Conservation (phyloP, 2,329 filamentous ascomycete genomes). For the Lachnellula suecica region DNA sequence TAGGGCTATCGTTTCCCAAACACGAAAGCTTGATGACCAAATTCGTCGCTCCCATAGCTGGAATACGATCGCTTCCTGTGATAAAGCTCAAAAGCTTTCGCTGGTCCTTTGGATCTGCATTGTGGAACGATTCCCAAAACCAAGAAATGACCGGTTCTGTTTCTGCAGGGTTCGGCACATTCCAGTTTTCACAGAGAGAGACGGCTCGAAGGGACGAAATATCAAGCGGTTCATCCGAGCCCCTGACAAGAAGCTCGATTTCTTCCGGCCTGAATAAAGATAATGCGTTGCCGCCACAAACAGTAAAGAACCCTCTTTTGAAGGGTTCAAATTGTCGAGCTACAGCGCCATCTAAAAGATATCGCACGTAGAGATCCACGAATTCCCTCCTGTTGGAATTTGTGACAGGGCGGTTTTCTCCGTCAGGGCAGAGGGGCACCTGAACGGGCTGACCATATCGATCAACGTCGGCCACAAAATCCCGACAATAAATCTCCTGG, state of each 20-base stretch:
- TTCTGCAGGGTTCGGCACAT: slow-evolving; percentile 50
- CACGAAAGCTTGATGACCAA: slow-evolving; percentile 75
- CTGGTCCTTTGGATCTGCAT: slow-evolving; percentile 65
- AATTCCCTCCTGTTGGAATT: slow-evolving; percentile 82
- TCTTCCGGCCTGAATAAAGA: slow-evolving; percentile 87
- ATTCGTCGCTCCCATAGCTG: slow-evolving; percentile 80
- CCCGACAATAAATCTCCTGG: slow-evolving; percentile 73
- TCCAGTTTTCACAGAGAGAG: slow-evolving; percentile 82
- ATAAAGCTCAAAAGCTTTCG: slow-evolving; percentile 81
- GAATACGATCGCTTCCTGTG: slow-evolving; percentile 87
- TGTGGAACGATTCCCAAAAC: slow-evolving; percentile 85
- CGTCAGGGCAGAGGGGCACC: slow-evolving; percentile 71
- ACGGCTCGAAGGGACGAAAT: slow-evolving; percentile 73
- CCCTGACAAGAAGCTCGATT: slow-evolving; percentile 83
- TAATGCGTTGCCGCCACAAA: slow-evolving; percentile 84
- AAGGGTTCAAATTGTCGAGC: slow-evolving; percentile 87
- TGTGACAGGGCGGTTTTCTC: slow-evolving; percentile 75
- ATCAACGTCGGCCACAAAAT: slow-evolving; percentile 77
- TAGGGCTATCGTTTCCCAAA: slow-evolving; percentile 69
- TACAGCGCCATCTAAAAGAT: slow-evolving; percentile 76
- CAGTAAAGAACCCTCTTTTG: slow-evolving; percentile 89
- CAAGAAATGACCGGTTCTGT: slow-evolving; percentile 69
- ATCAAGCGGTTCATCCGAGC: slow-evolving; percentile 81
- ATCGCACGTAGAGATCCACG: slow-evolving; percentile 79
- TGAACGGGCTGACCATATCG: slow-evolving; percentile 69